A percentile compares a stretch with the other conserved stretches of the same genome.
These are phyloP conservation scores for Filobasidium wieringae DNA, from an alignment of 768 basidiomycete genomes.

Conservation along the genomic window DNA sequence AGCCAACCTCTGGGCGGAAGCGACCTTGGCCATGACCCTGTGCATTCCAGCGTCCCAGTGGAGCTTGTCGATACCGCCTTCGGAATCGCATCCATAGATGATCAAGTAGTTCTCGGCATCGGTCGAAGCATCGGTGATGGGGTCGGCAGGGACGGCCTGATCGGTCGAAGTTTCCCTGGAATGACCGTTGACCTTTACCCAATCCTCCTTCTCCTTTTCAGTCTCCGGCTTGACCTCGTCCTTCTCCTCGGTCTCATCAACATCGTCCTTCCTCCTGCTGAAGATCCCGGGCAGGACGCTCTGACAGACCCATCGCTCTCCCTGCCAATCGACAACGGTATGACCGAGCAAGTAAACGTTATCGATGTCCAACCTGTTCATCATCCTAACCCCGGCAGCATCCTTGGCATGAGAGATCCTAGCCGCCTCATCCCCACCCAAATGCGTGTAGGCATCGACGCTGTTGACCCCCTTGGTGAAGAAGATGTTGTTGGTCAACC, in stretches of 20 bases:
- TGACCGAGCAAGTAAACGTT: constrained; percentile 39
- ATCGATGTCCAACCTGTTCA: constrained; percentile 42
- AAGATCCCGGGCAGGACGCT: constrained; percentile 43
- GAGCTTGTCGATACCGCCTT: constrained; percentile 33
- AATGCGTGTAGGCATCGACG: constrained; percentile 39
- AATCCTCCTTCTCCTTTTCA: constrained; percentile 36
- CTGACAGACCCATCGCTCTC: constrained; percentile 44
- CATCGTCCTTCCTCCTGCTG: constrained; percentile 23
- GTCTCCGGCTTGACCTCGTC: constrained; percentile 16
- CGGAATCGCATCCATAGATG: constrained; percentile 43
- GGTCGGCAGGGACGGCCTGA: background rate
- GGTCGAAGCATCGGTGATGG: constrained; percentile 17
- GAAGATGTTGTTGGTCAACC: constrained; percentile 42
- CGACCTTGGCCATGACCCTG: constrained; percentile 40
- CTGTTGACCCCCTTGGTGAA: constrained; percentile 43
- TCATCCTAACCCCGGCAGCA: constrained; percentile 39
- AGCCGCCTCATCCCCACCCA: constrained; percentile 42
- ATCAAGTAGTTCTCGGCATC: constrained; percentile 38
- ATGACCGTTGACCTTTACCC: constrained; percentile 28
- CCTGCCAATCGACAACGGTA: constrained; percentile 42
- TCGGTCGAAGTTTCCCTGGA: constrained; percentile 17
- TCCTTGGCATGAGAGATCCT: constrained; percentile 42
- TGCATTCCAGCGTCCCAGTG: constrained; percentile 39
- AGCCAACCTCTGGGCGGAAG: constrained; percentile 37
- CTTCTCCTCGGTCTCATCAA: constrained; percentile 21